A percentile compares a stretch with the other conserved stretches of the same genome.
These are phyloP conservation scores for sunflower (Helianthus annuus) DNA, from an alignment of 129 eudicot genomes.

Conservation along the genomic window DNA sequence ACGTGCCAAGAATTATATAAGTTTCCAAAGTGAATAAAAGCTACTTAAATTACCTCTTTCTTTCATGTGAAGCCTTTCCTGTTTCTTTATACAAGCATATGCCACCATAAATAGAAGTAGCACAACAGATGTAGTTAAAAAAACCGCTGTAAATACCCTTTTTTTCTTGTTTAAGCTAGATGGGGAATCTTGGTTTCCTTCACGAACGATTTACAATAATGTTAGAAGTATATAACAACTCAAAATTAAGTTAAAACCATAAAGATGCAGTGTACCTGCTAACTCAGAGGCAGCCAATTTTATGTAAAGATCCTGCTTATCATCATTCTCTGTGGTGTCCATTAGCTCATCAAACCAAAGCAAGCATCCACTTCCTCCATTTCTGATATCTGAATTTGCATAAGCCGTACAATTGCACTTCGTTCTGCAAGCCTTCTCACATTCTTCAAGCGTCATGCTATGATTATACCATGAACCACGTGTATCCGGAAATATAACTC, in stretches of 20 bases:
- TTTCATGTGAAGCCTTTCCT: neutral
- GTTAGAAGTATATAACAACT: neutral
- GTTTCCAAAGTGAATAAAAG: neutral
- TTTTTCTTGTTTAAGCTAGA: neutral
- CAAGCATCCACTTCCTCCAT: slow-evolving; percentile 40
- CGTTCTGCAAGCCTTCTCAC: slow-evolving; percentile 31
- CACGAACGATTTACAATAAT: neutral
- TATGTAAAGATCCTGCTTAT: slow-evolving; percentile 33
- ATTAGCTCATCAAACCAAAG: slow-evolving; percentile 37
- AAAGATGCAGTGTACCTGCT: slow-evolving; percentile 11
- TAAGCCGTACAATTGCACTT: slow-evolving; percentile 30
- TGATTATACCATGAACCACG: slow-evolving; percentile 20
- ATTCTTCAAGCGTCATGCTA: slow-evolving; percentile 37
- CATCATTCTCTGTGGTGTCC: slow-evolving; percentile 24
- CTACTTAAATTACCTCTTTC: neutral
- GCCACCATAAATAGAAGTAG: slow-evolving; percentile 5
- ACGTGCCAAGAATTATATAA: neutral
- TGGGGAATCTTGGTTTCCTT: neutral
- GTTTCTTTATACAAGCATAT: slow-evolving; percentile 12
- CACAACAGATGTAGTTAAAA: neutral
- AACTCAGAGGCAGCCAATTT: slow-evolving; percentile 36
- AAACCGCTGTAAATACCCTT: neutral
- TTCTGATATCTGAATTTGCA: slow-evolving; percentile 26
- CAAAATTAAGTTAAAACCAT: too few relatives aligned
- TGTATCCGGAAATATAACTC: slow-evolving; percentile 41